These are phyloP conservation scores for Peniophora sp. DNA, from an alignment of 1,284 basidiomycete genomes.

Conservation along the genomic window DNA sequence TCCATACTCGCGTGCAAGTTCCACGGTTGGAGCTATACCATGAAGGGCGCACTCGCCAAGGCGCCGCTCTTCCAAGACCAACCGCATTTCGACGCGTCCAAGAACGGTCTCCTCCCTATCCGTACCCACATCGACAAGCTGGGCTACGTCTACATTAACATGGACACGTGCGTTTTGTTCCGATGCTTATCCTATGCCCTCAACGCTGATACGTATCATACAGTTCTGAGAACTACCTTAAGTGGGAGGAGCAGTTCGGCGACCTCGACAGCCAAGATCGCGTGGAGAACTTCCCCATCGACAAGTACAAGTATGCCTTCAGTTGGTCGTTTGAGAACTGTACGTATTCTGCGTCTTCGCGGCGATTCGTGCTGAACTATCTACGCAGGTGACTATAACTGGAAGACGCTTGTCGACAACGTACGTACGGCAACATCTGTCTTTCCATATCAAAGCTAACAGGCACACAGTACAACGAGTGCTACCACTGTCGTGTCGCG, in stretches of 20 bases:
- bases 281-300: neutral
- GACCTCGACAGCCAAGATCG: constrained; percentile 1
- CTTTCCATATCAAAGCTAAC: too few species aligned
- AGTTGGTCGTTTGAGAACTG: neutral
- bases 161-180: constrained; percentile 13
- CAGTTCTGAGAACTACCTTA: constrained; percentile 6
- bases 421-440: neutral
- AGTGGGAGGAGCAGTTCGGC: constrained; percentile 8
- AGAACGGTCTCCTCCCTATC: constrained; percentile 17
- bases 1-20: constrained; percentile 17
- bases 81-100: constrained; percentile 16
- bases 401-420: constrained; percentile 18
- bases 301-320: neutral
- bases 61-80: constrained; percentile 18
- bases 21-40: constrained; percentile 18
- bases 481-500: constrained; percentile 13
- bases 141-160: constrained; percentile 19
- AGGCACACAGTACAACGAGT: constrained; percentile 15
- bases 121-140: constrained; percentile 16
- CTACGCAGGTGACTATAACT: constrained; percentile 4
- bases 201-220: constrained; percentile 5
- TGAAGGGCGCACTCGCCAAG: constrained; percentile 15
- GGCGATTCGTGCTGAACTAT: neutral
- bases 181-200: constrained; percentile 13
- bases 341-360: neutral